Conservation (phyloP, 164 flowering plant genomes). For the Houttuynia cordata region DNA sequence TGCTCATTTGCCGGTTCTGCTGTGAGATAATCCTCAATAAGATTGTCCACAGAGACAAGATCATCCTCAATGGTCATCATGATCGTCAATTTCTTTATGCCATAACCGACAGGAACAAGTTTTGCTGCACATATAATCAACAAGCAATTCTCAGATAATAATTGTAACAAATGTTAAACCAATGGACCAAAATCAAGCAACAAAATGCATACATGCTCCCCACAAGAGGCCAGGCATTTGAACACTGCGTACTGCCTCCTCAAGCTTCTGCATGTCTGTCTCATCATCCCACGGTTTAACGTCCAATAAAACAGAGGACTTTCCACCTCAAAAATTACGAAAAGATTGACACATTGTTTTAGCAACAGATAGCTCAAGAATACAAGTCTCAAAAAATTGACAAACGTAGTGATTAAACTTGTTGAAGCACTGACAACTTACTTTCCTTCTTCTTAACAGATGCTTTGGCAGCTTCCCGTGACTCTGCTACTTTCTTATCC, state of each 20-base stretch:
- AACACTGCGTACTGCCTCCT: slow-evolving; percentile 68
- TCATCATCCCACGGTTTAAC: slow-evolving; percentile 98
- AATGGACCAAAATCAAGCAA: not conserved
- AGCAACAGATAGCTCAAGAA: not conserved
- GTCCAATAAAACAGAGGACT: slow-evolving; percentile 85
- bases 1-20: not conserved
- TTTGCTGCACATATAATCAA: not conserved
- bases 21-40: not conserved
- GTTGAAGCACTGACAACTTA: slow-evolving; percentile 9
- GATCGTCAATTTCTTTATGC: not conserved
- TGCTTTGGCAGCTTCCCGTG: slow-evolving; percentile 46
- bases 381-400: not conserved
- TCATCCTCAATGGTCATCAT: not conserved
- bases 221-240: slow-evolving; percentile 73
- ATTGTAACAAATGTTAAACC: not conserved
- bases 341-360: too few species aligned
- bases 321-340: slow-evolving; percentile 41
- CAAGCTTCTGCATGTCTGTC: slow-evolving; percentile 93
- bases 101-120: not conserved
- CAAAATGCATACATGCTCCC: slow-evolving; percentile 25
- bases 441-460: slow-evolving; percentile 90
- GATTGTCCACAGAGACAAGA: not conserved
- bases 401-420: not conserved
- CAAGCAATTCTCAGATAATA: too few species aligned
- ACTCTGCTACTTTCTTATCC: slow-evolving; percentile 82